Conservation (phyloP, 352 stramenopile genomes). For the Phytophthora niederhauseri region DNA sequence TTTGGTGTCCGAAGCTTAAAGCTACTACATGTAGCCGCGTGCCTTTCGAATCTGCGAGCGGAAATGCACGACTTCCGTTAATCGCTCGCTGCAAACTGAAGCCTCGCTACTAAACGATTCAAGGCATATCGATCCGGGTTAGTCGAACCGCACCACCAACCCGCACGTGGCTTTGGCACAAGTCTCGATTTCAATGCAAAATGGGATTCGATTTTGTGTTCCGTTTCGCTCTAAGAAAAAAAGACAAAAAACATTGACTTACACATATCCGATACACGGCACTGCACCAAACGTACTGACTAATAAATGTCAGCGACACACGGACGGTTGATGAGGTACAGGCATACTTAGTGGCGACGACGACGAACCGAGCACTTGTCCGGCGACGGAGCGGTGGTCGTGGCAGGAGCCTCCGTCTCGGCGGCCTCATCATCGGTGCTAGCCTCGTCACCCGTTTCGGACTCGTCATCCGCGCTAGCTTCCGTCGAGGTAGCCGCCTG, state of each 20-base stretch:
- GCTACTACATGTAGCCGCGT: neutral
- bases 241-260: conserved; percentile 10
- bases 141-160: neutral
- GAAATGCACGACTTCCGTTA: conserved; percentile 14
- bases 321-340: neutral
- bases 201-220: conserved; percentile 16
- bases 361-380: conserved; percentile 46
- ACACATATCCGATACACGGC: conserved; percentile 25
- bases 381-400: conserved; percentile 14
- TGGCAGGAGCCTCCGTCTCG: conserved; percentile 12
- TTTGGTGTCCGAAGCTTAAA: conserved; percentile 10
- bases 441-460: conserved; percentile 7
- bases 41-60: conserved; percentile 5
- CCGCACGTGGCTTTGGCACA: neutral
- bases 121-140: conserved; percentile 2
- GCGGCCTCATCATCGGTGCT: conserved; percentile 23
- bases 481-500: conserved; percentile 12
- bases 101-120: conserved; percentile 3
- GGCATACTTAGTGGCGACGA: conserved; percentile 31
- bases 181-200: conserved; percentile 15
- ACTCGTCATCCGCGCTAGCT: conserved; percentile 9
- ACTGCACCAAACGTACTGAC: conserved; percentile 14
- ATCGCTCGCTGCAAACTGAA: conserved; percentile 6
- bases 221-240: conserved; percentile 26
- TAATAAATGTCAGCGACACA: conserved; percentile 17